Percentiles rank a stretch among this genome's conserved stretches.
phyloP scores from a whole-genome alignment of 2,329 filamentous ascomycete genomes.

The Neonectria coccinea region DNA sequence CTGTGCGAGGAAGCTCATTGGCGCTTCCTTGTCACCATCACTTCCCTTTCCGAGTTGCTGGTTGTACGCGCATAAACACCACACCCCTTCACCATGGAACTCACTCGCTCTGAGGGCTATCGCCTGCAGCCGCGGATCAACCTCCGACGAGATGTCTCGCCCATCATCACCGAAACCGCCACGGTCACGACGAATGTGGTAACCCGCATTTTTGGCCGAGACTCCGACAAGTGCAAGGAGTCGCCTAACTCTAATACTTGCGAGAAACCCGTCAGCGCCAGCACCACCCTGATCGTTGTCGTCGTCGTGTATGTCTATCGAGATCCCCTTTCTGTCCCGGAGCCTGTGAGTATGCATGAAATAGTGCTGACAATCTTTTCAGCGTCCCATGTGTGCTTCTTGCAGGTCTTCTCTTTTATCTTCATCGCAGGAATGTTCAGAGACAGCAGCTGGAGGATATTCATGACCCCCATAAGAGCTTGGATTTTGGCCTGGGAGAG shows the following conservation, averaged over 20 bases:
- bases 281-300: constrained; percentile 73
- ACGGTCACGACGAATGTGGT: constrained; percentile 30
- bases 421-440: constrained; percentile 82
- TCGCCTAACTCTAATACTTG: constrained; percentile 57
- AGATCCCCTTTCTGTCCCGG: constrained; percentile 4
- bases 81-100: constrained; percentile 34
- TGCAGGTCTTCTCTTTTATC: constrained; percentile 74
- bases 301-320: constrained; percentile 73
- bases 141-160: constrained; percentile 33
- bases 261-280: constrained; percentile 68
- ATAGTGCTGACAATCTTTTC: constrained; percentile 36
- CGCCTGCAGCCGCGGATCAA: constrained; percentile 47
- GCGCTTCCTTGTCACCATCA: constrained; percentile 21
- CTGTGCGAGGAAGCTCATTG: constrained; percentile 28
- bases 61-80: constrained; percentile 26
- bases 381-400: constrained; percentile 83
- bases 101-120: constrained; percentile 35
- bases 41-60: constrained; percentile 17
- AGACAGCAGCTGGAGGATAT: constrained; percentile 82
- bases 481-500: constrained; percentile 87
- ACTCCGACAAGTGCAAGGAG: constrained; percentile 36
- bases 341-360: neutral
- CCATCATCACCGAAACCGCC: constrained; percentile 10
- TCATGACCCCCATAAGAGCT: constrained; percentile 86
- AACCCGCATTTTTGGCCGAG: constrained; percentile 37